These are phyloP conservation scores for Diversispora epigaea DNA, from an alignment of 192 early-diverging fungal species.

Conservation along the genomic window DNA sequence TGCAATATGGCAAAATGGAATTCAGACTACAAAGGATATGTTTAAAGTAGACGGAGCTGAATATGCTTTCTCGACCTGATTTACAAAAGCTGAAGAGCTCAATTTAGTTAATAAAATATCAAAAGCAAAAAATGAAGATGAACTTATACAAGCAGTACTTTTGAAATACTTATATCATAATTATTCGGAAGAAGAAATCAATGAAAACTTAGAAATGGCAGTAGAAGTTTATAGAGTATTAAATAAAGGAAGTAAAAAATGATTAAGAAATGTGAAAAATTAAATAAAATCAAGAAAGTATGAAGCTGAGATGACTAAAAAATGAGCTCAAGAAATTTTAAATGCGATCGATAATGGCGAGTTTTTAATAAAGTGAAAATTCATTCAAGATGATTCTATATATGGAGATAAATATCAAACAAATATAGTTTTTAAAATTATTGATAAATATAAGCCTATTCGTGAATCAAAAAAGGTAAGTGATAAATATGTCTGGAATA, in stretches of 20 bases:
- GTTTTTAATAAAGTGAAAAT: constrained; percentile 18
- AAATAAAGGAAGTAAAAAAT: too few relatives aligned
- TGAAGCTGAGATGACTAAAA: constrained; percentile 19
- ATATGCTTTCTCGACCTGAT: constrained; percentile 24
- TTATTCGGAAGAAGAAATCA: not conserved
- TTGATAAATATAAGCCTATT: not conserved
- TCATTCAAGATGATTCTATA: not conserved
- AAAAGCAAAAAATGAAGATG: not conserved
- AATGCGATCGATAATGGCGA: constrained; percentile 19
- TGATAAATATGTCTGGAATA: constrained; percentile 1
- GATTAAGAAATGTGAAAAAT: too few relatives aligned
- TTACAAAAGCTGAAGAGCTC: not conserved
- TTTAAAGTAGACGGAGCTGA: constrained; percentile 22
- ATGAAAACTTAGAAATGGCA: too few relatives aligned
- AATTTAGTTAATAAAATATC: too few relatives aligned
- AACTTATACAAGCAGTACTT: not conserved
- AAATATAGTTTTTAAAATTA: not conserved
- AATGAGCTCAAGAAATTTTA: constrained; percentile 14
- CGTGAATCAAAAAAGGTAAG: not conserved
- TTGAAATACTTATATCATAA: too few relatives aligned
- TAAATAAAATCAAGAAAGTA: too few relatives aligned
- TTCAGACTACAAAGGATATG: constrained; percentile 24
- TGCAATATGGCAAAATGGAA: constrained; percentile 22
- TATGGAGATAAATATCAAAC: too few relatives aligned
- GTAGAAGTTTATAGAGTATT: too few relatives aligned